Base-by-base conservation (phyloP, 2,329 filamentous ascomycete genomes). In the Colletotrichum musae region DNA sequence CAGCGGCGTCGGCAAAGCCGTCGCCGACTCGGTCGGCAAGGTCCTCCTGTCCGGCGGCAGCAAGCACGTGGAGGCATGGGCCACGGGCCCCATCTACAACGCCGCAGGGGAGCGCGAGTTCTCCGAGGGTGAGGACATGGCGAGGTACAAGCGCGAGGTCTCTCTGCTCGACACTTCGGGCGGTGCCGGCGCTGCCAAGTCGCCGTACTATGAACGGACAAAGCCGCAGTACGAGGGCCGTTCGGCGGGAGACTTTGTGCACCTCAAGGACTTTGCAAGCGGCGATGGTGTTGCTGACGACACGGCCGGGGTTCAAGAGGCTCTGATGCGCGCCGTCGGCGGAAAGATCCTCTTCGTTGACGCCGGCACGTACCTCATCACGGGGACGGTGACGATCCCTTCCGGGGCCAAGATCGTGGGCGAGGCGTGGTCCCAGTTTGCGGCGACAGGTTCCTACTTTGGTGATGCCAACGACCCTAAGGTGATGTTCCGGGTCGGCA, bases 271-370 rank as follows among this genome's bases (percentile, higher is more conserved):
- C 61, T 59, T 63, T 81, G 84, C 91, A 54, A 88, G 86, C 76
- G 92, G 92, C 73, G 92, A 95, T 72, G 93, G 92, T 32, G 76
- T 79, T 0, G 89, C 91, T 0, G 93, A 95, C 71, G 59, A 68
- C 26, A 68, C 65, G 1, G 36, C 74, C 0, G 84, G 82, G 1
- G 78, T 90, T 28, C 84, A 89, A 67, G 71, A 70, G 1, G 80
- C 83, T 3, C 75, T 90, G 52, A 77, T 75, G 54, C 72, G 74
- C 1, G 83, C 84, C 6, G 70, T 75, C 21, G 78, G 79, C 6
- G 21, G 21, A 24, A 79, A 81, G 47, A 79, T 87, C 56, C 70
- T 85, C 0, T 87, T 82, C 73, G 79, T 86, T 50, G 81, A 84
- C 58, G 79, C 80, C 36, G 85, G 85, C 12, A 77, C 77, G 1